Evolutionary conservation across 202 grass and related monocot species (phyloP).

Genomic region (Saccharum hybrid): DNA sequence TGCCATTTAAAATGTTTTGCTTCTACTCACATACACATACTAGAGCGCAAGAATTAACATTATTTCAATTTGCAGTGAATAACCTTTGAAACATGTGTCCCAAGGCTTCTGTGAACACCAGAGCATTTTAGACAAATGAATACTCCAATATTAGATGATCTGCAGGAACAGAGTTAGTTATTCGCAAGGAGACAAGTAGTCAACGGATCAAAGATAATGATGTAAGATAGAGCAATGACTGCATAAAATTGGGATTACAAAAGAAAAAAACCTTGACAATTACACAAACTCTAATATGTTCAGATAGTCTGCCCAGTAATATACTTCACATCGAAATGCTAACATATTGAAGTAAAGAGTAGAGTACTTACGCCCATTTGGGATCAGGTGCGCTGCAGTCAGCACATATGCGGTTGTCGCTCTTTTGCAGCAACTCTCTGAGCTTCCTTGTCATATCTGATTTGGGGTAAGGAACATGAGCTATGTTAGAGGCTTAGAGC

Average conservation of each 20-base stretch:
- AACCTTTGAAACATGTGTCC: conserved; percentile 80
- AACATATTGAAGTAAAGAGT: neutral
- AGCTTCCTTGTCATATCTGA: conserved; percentile 62
- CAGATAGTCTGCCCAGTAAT: neutral
- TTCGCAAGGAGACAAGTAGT: neutral
- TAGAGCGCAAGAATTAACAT: neutral
- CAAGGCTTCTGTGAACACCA: conserved; percentile 74
- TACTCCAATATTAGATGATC: conserved; percentile 75
- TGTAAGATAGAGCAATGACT: neutral
- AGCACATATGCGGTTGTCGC: conserved; percentile 75
- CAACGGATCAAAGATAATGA: neutral
- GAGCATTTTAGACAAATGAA: conserved; percentile 78
- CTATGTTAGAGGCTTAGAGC: neutral
- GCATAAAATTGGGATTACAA: neutral
- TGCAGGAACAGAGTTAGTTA: conserved; percentile 39
- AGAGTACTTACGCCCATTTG: conserved; percentile 76
- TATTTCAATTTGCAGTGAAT: conserved; percentile 16
- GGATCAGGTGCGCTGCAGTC: conserved; percentile 74
- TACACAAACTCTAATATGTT: neutral
- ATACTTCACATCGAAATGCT: neutral
- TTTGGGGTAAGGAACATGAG: neutral
- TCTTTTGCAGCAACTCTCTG: conserved; percentile 67
- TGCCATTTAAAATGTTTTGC: neutral
- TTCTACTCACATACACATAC: neutral
- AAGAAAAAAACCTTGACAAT: too few species aligned